Base-by-base conservation (phyloP, 345 rosid species). In the Brassica juncea region DNA sequence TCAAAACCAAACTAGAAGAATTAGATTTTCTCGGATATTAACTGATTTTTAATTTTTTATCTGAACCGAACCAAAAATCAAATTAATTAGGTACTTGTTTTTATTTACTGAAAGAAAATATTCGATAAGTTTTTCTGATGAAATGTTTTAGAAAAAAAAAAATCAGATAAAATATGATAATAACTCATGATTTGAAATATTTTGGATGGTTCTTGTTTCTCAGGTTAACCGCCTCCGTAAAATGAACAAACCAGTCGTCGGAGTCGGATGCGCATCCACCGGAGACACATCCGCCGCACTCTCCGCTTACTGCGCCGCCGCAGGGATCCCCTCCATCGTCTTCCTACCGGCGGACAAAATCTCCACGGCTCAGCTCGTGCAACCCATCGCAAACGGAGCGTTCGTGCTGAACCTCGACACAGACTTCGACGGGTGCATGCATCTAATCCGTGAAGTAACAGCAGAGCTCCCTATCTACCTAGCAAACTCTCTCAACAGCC, bases 241-340 rank as follows among this genome's bases (percentile, higher is more conserved):
- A 66, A 23, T 90, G 89, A 88, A 89, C 44, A 78, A 86, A 52
- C 96, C 96, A 0, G 82, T 92, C 2, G 84, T 88, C 3, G 97
- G 97, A 0, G 97, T 91, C 0, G 97, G 97, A 12, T 93, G 97
- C 15, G 97, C 97, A 0, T 93, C 97, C 71, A 93, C 97, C 0
- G 96, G 97, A 0, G 97, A 93, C 74, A 93, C 97, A 0, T 93
- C 97, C 3, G 97, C 97, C 0, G 96, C 97, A 0, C 83, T 93
- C 0, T 88, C 97, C 0, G 97, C 97, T 0, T 89, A 93, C 67
- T 91, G 97, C 28, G 97, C 97, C 0, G 31, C 97, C 7, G 97
- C 97, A 0, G 94, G 94, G n/a, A 93, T 93, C 23, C 97, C 97
- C 0, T 93, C 97, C 0, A 89, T 93, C 1, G 97, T 93, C 3